Conservation (phyloP, 2,329 filamentous ascomycete species). For the Ceratocystis diversiconidia region DNA sequence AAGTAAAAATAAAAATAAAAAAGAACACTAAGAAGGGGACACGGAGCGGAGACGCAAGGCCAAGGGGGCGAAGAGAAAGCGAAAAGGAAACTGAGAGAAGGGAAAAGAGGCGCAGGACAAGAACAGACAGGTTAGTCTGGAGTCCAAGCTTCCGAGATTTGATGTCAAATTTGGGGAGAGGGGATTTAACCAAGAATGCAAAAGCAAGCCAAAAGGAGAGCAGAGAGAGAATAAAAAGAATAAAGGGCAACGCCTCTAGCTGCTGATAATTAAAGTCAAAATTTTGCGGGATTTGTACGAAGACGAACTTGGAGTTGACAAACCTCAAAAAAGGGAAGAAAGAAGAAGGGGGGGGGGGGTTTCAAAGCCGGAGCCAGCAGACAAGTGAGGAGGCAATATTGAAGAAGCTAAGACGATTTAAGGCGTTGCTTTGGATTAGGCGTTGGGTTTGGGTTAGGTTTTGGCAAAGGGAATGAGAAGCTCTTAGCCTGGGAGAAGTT, state of each 20-base stretch:
- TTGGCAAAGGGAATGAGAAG: too few relatives aligned
- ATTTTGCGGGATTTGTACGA: not conserved
- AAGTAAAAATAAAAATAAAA: not conserved
- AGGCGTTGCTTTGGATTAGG: not conserved
- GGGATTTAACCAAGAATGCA: not conserved
- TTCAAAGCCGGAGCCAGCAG: not conserved
- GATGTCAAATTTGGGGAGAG: not conserved
- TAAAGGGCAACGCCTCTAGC: not conserved
- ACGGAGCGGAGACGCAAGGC: slow-evolving; percentile 2
- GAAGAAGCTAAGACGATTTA: not conserved
- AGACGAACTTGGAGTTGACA: not conserved
- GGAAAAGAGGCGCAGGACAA: not conserved
- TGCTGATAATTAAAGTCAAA: too few relatives aligned
- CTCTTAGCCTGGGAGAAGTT: too few relatives aligned
- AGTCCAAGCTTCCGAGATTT: slow-evolving; percentile 3
- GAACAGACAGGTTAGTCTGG: not conserved
- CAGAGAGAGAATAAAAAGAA: not conserved
- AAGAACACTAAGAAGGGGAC: not conserved
- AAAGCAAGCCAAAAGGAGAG: not conserved
- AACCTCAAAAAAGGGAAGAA: not conserved
- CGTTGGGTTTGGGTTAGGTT: too few relatives aligned
- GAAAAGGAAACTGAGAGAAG: not conserved
- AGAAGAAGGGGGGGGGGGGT: not conserved
- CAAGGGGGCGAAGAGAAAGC: not conserved
- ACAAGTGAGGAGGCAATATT: not conserved